Percentiles rank a stretch among this genome's conserved stretches.
These are phyloP conservation scores for Hypoxylon sp. DNA, from an alignment of 2,329 filamentous ascomycete genomes.

Conservation along the genomic window DNA sequence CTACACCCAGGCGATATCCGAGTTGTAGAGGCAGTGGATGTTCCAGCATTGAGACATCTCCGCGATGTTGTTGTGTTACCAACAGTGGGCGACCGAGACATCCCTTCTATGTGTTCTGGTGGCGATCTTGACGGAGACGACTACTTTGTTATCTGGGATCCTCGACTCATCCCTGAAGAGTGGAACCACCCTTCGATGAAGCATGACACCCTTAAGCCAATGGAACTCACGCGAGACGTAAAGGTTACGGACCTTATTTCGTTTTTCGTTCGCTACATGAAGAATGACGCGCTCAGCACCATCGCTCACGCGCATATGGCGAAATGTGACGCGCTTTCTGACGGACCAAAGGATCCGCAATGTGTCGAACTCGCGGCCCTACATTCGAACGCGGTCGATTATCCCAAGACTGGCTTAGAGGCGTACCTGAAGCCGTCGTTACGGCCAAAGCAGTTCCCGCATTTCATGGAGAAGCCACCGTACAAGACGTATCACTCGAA, in stretches of 20 bases:
- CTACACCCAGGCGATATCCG: slow-evolving; percentile 93
- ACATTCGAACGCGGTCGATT: slow-evolving; percentile 95
- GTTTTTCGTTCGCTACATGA: slow-evolving; percentile 95
- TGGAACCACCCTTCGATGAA: slow-evolving; percentile 86
- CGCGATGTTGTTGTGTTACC: slow-evolving; percentile 91
- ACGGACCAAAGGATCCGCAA: slow-evolving; percentile 75
- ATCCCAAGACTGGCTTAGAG: slow-evolving; percentile 87
- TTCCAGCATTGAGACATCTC: slow-evolving; percentile 79
- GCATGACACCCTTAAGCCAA: slow-evolving; percentile 73
- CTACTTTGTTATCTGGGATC: slow-evolving; percentile 94
- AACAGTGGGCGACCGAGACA: slow-evolving; percentile 82
- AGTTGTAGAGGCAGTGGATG: slow-evolving; percentile 86
- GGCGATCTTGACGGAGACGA: slow-evolving; percentile 97
- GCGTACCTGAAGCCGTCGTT: slow-evolving; percentile 76
- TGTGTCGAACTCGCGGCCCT: slow-evolving; percentile 84
- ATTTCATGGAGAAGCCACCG: slow-evolving; percentile 83
- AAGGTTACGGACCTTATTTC: slow-evolving; percentile 79
- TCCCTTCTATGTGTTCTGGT: slow-evolving; percentile 95
- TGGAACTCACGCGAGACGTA: slow-evolving; percentile 72
- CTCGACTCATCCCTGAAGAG: slow-evolving; percentile 74
- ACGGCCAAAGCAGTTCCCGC: slow-evolving; percentile 78
- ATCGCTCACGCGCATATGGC: slow-evolving; percentile 90
- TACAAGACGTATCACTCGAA: slow-evolving; percentile 74
- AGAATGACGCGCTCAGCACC: slow-evolving; percentile 83
- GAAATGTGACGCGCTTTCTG: slow-evolving; percentile 73